These are phyloP conservation scores for Apiotrichum domesticum DNA, from an alignment of 1,284 basidiomycete genomes.

Conservation along the genomic window DNA sequence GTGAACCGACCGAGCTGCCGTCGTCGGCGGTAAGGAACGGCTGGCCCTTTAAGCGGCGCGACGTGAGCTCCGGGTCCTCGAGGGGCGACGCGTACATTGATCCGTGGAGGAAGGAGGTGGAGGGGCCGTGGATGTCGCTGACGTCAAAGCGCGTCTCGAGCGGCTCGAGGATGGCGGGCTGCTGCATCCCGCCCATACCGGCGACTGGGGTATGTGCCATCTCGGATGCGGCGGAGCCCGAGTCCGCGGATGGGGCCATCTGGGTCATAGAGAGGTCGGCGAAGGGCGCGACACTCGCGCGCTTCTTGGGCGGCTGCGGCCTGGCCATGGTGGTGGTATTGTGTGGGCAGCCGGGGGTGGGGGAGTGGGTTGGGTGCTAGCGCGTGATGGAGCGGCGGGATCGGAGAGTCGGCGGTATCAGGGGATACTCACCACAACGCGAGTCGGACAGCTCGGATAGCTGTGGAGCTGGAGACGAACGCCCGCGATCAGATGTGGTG, in stretches of 20 bases:
- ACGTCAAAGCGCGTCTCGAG: background rate
- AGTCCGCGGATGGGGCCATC: background rate
- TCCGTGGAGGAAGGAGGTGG: background rate
- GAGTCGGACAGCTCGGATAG: too few relatives aligned
- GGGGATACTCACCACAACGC: too few relatives aligned
- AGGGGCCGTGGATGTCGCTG: background rate
- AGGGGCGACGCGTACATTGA: conserved; percentile 3
- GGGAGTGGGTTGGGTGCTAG: too few relatives aligned
- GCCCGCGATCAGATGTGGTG: too few relatives aligned
- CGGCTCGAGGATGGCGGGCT: background rate
- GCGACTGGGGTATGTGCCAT: too few relatives aligned
- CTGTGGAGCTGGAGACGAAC: too few relatives aligned
- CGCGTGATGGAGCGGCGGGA: background rate
- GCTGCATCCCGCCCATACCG: too few relatives aligned
- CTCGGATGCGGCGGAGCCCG: background rate
- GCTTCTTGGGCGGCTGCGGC: background rate
- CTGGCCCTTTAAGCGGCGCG: background rate
- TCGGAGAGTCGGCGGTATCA: too few relatives aligned
- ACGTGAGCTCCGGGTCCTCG: background rate
- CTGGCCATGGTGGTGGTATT: background rate
- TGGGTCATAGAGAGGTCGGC: conserved; percentile 5
- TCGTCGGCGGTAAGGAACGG: background rate
- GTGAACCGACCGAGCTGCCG: background rate
- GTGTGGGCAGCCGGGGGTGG: too few relatives aligned
- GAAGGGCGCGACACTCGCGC: background rate